A percentile compares a stretch with the other conserved stretches of the same genome.
Conservation (phyloP, 129 eudicot genomes). For the Logfia minima region DNA sequence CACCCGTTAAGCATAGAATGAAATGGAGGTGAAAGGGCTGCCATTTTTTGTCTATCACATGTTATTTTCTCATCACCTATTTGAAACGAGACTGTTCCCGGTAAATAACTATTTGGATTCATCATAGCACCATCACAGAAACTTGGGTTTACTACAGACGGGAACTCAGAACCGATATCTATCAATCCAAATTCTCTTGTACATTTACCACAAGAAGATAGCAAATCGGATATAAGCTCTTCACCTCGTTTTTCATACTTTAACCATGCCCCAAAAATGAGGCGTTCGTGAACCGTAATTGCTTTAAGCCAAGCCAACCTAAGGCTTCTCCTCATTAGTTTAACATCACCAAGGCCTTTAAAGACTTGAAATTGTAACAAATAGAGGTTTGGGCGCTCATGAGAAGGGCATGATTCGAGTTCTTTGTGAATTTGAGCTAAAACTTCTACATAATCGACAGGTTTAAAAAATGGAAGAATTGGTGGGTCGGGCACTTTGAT, state of each 20-base stretch:
- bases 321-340: constrained; percentile 90
- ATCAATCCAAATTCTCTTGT: constrained; percentile 64
- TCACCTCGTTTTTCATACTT: constrained; percentile 95
- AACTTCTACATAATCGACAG: constrained; percentile 90
- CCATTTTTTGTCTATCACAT: constrained; percentile 79
- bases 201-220: constrained; percentile 80
- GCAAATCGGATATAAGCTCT: constrained; percentile 79
- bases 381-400: constrained; percentile 68
- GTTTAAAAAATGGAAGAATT: constrained; percentile 83
- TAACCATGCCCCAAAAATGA: constrained; percentile 89
- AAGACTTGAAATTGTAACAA: constrained; percentile 90
- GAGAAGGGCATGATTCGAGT: constrained; percentile 75
- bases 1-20: constrained; percentile 89
- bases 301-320: constrained; percentile 85
- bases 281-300: constrained; percentile 63
- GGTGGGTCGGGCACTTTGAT: constrained; percentile 92
- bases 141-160: constrained; percentile 24
- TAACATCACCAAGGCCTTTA: constrained; percentile 91
- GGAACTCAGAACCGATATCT: constrained; percentile 76
- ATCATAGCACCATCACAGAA: constrained; percentile 26
- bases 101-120: constrained; percentile 29
- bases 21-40: constrained; percentile 81
- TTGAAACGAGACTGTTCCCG: constrained; percentile 54
- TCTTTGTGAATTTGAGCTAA: constrained; percentile 96
- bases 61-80: constrained; percentile 65